Base-by-base conservation (phyloP, 768 basidiomycete species). In the Boletellus emodensis region DNA sequence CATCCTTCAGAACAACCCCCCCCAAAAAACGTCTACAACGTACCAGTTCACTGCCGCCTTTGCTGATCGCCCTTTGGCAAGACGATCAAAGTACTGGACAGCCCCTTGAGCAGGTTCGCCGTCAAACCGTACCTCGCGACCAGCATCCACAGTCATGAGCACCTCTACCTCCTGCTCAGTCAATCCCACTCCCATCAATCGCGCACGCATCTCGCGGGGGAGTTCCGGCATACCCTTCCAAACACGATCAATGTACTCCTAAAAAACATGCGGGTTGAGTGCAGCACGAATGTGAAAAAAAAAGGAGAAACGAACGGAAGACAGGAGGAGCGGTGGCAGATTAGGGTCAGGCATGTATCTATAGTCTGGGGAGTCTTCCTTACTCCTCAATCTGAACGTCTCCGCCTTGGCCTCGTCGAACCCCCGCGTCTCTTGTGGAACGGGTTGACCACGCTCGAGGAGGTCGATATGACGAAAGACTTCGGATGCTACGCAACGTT, bases 311-410 rank as follows among this genome's bases (percentile, higher is more conserved):
- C 56, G 15, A 51, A 80, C 84, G 52, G 79, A 64, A 49, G 76
- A 76, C 7, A 89, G 61, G 30, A 81, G 61, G 6, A 97, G 71
- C 0, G 84, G 79, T 1, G 93, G 92, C 1, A 98, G 71, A 65
- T 98, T 97, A 0, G 92, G 85, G 65, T 99, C 96, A 0, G 96
- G 96, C 91, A 99, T 95, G 71, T 97, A 98, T 15, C 90, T 81
- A 66, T 98, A 99, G 66, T 99, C 96, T 1, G 90, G 92, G 0
- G 93, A 87, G 58, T 94, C 89, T 60, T 96, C 96, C 69, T 99
- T 98, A 40, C 82, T 84, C 37, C 96, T 78, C 37, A 98, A 69
- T 30, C 75, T 78, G 69, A 83, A 94, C 1, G 96, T 98, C 63
- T 87, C 79, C 30, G 85, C 85, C 3, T 76, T 82, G 51, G 83